phyloP scores from a whole-genome alignment of 257 asterid genomes.

The Verbena officinalis region DNA sequence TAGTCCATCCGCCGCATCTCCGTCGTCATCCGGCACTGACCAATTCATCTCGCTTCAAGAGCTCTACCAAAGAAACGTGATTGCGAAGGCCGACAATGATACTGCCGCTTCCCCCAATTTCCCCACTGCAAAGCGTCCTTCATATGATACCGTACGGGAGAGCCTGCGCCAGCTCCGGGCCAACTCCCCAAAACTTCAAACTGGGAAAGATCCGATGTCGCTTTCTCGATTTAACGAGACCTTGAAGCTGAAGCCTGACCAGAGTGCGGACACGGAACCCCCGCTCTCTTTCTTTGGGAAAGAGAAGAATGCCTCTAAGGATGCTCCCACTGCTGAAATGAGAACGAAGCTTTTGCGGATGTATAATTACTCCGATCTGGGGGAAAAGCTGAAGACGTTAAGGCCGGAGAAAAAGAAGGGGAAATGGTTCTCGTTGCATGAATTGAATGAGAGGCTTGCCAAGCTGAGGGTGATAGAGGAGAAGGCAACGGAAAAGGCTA shows the following conservation, averaged over 20 bases:
- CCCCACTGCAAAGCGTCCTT: neutral
- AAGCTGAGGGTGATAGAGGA: constrained; percentile 50
- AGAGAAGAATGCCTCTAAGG: constrained; percentile 26
- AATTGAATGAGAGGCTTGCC: constrained; percentile 57
- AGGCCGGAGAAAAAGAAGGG: constrained; percentile 59
- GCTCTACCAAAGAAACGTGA: constrained; percentile 33
- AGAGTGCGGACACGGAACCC: constrained; percentile 8
- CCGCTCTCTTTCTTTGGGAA: constrained; percentile 26
- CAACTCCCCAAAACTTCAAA: neutral
- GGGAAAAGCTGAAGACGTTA: constrained; percentile 47
- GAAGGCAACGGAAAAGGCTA: constrained; percentile 25
- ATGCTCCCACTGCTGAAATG: neutral
- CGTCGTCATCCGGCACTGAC: constrained; percentile 26
- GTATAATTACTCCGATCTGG: constrained; percentile 48
- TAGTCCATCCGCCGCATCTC: constrained; percentile 33
- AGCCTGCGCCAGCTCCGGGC: constrained; percentile 24
- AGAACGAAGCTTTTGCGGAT: constrained; percentile 21
- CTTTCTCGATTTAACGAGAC: constrained; percentile 20
- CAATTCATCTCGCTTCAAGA: constrained; percentile 37
- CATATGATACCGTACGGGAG: constrained; percentile 27
- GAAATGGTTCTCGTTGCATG: constrained; percentile 58
- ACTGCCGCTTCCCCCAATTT: constrained; percentile 6
- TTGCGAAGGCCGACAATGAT: constrained; percentile 8
- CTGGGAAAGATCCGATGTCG: constrained; percentile 10
- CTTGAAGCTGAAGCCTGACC: constrained; percentile 26